phyloP scores from a whole-genome alignment of 164 flowering plant genomes.

The Umbellularia californica region DNA sequence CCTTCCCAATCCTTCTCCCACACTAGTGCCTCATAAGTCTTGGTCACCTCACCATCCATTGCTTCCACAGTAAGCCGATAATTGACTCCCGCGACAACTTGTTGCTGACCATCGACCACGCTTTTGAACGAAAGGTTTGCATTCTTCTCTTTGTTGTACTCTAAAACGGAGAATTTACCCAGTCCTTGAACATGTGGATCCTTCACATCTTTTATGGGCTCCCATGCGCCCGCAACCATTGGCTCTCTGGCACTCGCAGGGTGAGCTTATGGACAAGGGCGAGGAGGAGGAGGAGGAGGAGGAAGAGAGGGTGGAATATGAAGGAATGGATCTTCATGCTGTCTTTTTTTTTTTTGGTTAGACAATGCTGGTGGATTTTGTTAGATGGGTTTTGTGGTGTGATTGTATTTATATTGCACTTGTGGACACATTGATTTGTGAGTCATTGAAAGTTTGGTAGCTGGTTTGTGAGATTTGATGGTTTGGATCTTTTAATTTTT shows the following conservation, averaged over 20 bases:
- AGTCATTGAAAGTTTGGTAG: too few relatives aligned
- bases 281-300: not conserved
- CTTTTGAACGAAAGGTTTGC: not conserved
- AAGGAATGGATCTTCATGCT: too few relatives aligned
- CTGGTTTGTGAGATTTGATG: too few relatives aligned
- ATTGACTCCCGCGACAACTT: conserved; percentile 20
- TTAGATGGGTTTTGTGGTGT: too few relatives aligned
- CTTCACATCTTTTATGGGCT: conserved; percentile 8
- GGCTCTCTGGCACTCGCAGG: not conserved
- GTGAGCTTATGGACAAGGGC: not conserved
- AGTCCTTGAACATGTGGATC: conserved; percentile 15
- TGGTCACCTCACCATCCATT: not conserved
- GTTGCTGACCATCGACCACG: conserved; percentile 11
- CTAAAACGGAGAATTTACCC: conserved; percentile 14
- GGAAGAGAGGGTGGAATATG: too few relatives aligned
- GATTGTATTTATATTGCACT: too few relatives aligned
- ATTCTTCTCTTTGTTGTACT: conserved; percentile 15
- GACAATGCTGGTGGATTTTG: too few relatives aligned
- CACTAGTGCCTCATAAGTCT: conserved; percentile 16
- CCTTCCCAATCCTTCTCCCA: conserved; percentile 20
- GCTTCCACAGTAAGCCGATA: conserved; percentile 12
- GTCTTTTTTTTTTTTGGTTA: too few relatives aligned
- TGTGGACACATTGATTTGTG: too few relatives aligned
- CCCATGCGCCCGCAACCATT: conserved; percentile 6
- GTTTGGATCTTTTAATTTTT: too few relatives aligned